Percentiles rank a stretch among this genome's conserved stretches.
These are phyloP conservation scores for Potentilla sterilis DNA, from an alignment of 306 rosid species.

Conservation along the genomic window DNA sequence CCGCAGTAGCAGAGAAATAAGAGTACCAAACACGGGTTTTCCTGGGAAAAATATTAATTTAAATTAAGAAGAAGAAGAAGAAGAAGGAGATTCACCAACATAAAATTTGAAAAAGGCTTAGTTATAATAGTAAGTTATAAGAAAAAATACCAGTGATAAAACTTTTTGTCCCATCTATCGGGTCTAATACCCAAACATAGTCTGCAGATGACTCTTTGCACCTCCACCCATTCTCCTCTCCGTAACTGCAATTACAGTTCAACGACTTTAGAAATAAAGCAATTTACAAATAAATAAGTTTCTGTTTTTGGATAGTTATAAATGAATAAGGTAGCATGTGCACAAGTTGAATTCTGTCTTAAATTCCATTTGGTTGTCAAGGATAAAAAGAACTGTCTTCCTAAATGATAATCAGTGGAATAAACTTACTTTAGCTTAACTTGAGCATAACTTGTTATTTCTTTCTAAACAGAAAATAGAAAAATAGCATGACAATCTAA, in stretches of 20 bases:
- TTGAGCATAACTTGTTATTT: not conserved
- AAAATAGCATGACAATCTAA: not conserved
- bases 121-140: not conserved
- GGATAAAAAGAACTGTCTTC: not conserved
- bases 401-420: no score
- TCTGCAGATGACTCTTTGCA: constrained; percentile 64
- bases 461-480: not conserved
- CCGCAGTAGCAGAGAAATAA: constrained; percentile 68
- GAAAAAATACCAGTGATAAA: constrained; percentile 70
- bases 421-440: not conserved
- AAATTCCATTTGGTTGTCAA: constrained; percentile 1
- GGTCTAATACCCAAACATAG: constrained; percentile 95
- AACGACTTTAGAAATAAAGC: constrained; percentile 15
- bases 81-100: constrained; percentile 3
- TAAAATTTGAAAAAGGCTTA: constrained; percentile 2
- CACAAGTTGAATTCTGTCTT: not conserved
- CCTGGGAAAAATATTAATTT: constrained; percentile 37
- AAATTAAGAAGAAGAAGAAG: constrained; percentile 2
- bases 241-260: constrained; percentile 54
- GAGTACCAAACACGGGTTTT: constrained; percentile 92
- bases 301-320: not conserved
- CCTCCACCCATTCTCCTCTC: constrained; percentile 97
- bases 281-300: not conserved
- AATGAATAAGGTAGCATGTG: constrained; percentile 4
- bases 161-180: constrained; percentile 94